These are phyloP conservation scores for Hanseniaspora mollemarum DNA, from an alignment of 805 yeast species.

Conservation along the genomic window DNA sequence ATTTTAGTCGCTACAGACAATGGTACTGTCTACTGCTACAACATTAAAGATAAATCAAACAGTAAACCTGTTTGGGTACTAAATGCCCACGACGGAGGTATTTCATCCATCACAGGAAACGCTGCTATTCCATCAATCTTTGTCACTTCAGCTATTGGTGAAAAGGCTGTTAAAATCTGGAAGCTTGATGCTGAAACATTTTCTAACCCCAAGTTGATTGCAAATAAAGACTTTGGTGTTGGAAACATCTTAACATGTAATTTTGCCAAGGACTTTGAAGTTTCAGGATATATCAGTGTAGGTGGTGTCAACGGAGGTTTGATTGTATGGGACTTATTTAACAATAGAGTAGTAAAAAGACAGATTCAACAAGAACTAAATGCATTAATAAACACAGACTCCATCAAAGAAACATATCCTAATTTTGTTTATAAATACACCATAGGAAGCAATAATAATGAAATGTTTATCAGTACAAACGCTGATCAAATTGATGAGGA, in stretches of 20 bases:
- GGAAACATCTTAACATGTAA: slow-evolving; percentile 78
- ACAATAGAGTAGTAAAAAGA: slow-evolving; percentile 65
- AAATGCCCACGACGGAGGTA: slow-evolving; percentile 94
- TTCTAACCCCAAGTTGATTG: slow-evolving; percentile 67
- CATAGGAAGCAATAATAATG: slow-evolving; percentile 33
- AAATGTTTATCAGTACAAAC: slow-evolving; percentile 51
- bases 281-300: slow-evolving; percentile 67
- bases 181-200: slow-evolving; percentile 33
- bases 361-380: slow-evolving; percentile 51
- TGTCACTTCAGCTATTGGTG: slow-evolving; percentile 85
- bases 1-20: slow-evolving; percentile 85
- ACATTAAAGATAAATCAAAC: slow-evolving; percentile 48
- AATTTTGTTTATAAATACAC: slow-evolving; percentile 62
- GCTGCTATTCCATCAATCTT: slow-evolving; percentile 56
- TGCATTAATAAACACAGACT: slow-evolving; percentile 41
- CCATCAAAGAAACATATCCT: slow-evolving; percentile 42
- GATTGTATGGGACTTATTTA: slow-evolving; percentile 86
- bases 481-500: slow-evolving; percentile 54
- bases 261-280: slow-evolving; percentile 80
- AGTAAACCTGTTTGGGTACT: slow-evolving; percentile 79
- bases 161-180: slow-evolving; percentile 80
- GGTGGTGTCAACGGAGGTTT: slow-evolving; percentile 81
- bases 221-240: slow-evolving; percentile 83
- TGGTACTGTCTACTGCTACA: slow-evolving; percentile 83
- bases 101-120: slow-evolving; percentile 69